phyloP scores from a whole-genome alignment of 1,139 yeast genomes.

The Yamadazyma atmosphaerica region DNA sequence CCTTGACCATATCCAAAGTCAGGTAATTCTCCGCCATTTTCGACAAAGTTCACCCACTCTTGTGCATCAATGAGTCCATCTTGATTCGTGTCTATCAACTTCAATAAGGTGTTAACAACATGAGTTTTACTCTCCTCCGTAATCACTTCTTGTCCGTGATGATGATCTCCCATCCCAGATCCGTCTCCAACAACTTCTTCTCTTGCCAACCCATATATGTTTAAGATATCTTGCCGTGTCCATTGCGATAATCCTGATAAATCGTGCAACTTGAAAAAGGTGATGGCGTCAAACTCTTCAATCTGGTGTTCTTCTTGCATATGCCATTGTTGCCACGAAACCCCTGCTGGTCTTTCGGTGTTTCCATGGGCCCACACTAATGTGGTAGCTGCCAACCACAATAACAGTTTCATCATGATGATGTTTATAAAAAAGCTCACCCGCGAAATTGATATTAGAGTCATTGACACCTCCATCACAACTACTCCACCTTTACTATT shows the following conservation, averaged over 20 bases:
- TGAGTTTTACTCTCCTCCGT: constrained; percentile 56
- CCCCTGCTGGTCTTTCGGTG: constrained; percentile 41
- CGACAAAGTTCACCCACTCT: constrained; percentile 70
- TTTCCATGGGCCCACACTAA: constrained; percentile 13
- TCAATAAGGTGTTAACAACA: constrained; percentile 57
- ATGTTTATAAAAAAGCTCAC: neutral
- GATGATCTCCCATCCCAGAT: constrained; percentile 84
- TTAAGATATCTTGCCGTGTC: constrained; percentile 66
- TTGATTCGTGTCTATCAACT: constrained; percentile 61
- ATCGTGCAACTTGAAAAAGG: constrained; percentile 86
- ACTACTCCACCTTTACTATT: too few relatives aligned
- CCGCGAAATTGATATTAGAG: too few relatives aligned
- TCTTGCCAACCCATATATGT: constrained; percentile 76
- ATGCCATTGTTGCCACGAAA: constrained; percentile 81
- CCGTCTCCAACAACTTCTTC: constrained; percentile 82
- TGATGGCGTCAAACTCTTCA: constrained; percentile 68
- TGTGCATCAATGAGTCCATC: constrained; percentile 65
- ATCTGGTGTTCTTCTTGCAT: constrained; percentile 86
- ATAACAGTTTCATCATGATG: neutral
- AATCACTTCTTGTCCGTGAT: constrained; percentile 52
- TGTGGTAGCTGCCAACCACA: neutral
- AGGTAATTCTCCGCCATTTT: constrained; percentile 72
- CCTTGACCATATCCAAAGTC: constrained; percentile 97
- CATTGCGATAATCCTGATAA: constrained; percentile 51
- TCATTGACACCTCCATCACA: too few relatives aligned